These are phyloP conservation scores for Fusarium sp. DNA, from an alignment of 2,329 filamentous ascomycete species.

Conservation along the genomic window DNA sequence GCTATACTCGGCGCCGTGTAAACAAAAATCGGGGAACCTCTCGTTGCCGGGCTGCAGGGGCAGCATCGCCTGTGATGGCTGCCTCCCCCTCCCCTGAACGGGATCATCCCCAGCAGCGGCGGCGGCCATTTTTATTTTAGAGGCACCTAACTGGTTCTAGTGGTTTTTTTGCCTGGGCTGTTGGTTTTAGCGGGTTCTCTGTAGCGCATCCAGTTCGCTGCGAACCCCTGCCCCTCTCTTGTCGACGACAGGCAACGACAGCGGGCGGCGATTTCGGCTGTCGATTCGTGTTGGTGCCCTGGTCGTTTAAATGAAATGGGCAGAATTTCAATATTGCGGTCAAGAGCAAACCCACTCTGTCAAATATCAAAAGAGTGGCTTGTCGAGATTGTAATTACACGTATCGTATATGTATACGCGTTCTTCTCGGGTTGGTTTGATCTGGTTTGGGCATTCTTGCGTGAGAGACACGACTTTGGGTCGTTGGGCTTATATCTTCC, in stretches of 20 bases:
- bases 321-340: not conserved
- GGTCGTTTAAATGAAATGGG: slow-evolving; percentile 3
- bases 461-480: not conserved
- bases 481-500: slow-evolving; percentile 24
- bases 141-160: slow-evolving; percentile 6
- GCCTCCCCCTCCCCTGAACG: slow-evolving; percentile 37
- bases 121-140: slow-evolving; percentile 36
- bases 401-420: not conserved
- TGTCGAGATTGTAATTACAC: not conserved
- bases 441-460: not conserved
- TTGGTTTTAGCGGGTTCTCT: slow-evolving; percentile 29
- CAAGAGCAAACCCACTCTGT: not conserved
- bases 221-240: slow-evolving; percentile 15
- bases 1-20: slow-evolving; percentile 47
- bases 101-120: slow-evolving; percentile 34
- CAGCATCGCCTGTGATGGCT: slow-evolving; percentile 9
- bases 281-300: slow-evolving; percentile 2
- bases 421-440: not conserved
- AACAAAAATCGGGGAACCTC: slow-evolving; percentile 59
- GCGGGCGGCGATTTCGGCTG: not conserved
- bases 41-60: slow-evolving; percentile 51
- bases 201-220: slow-evolving; percentile 13
- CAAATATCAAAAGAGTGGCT: not conserved
- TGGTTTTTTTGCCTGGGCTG: not conserved
- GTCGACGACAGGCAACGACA: not conserved